Percentiles rank a stretch among this genome's conserved stretches.
Evolutionary conservation across 169 alveolate genomes (phyloP).

Genomic region (Toxoplasma gondii): DNA sequence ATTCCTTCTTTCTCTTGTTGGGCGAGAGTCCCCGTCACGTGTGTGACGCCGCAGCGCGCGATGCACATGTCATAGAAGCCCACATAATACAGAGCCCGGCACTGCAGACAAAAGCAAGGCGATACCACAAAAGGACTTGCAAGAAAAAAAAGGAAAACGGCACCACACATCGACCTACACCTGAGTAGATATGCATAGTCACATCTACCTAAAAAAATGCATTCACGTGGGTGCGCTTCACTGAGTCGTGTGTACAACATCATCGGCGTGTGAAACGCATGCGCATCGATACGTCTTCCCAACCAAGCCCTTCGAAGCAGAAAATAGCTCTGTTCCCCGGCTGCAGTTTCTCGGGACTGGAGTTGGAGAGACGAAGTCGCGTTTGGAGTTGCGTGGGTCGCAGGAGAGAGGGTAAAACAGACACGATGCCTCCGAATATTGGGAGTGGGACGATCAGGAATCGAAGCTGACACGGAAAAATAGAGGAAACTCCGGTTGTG

Average conservation of each 20-base stretch:
- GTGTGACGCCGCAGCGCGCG: slow-evolving; percentile 11
- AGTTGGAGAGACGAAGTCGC: background rate
- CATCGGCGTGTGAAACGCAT: too few species aligned
- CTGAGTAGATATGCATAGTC: too few species aligned
- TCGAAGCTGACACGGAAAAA: too few species aligned
- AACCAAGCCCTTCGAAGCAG: too few species aligned
- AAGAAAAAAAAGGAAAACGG: background rate
- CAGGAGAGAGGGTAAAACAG: too few species aligned
- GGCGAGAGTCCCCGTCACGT: slow-evolving; percentile 15
- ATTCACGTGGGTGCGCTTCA: background rate
- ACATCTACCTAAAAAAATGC: background rate
- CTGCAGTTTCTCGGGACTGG: background rate
- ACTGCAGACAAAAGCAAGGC: slow-evolving; percentile 2
- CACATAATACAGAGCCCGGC: slow-evolving; percentile 15
- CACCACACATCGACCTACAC: background rate
- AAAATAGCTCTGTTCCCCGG: background rate
- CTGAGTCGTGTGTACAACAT: too few species aligned
- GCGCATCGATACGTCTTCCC: too few species aligned
- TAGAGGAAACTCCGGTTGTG: too few species aligned
- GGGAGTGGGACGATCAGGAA: too few species aligned
- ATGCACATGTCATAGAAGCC: slow-evolving; percentile 23
- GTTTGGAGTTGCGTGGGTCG: too few species aligned
- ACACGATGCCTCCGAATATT: too few species aligned
- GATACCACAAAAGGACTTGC: background rate
- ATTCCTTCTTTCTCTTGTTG: slow-evolving; percentile 37